Conservation (phyloP, 2,329 filamentous ascomycete genomes). For the Fusarium mundagurra region DNA sequence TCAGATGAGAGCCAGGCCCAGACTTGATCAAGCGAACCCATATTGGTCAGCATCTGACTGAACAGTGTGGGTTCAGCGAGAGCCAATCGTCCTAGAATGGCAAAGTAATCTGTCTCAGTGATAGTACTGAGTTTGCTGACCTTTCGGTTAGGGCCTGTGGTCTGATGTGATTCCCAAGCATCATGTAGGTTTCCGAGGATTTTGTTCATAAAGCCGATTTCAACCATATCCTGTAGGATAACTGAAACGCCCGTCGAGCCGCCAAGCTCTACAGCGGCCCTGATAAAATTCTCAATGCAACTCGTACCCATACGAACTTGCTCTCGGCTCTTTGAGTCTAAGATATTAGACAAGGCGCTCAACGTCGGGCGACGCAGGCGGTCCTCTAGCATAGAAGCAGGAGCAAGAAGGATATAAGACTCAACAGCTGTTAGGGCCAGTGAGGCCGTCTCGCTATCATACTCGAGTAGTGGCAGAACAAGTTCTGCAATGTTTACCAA, state of each 20-base stretch:
- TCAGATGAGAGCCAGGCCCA: slow-evolving; percentile 69
- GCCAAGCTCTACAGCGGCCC: slow-evolving; percentile 69
- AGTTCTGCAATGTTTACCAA: slow-evolving; percentile 71
- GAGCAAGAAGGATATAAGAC: slow-evolving; percentile 75
- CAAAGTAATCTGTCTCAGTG: slow-evolving; percentile 86
- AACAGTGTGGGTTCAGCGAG: slow-evolving; percentile 78
- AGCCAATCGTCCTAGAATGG: slow-evolving; percentile 81
- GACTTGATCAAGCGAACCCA: slow-evolving; percentile 59
- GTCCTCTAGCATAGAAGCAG: slow-evolving; percentile 71
- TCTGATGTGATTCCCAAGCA: slow-evolving; percentile 79
- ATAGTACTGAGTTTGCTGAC: slow-evolving; percentile 76
- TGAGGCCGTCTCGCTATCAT: slow-evolving; percentile 70
- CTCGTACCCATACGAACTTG: slow-evolving; percentile 66
- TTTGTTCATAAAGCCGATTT: slow-evolving; percentile 69
- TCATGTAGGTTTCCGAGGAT: slow-evolving; percentile 74
- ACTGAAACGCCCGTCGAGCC: slow-evolving; percentile 68
- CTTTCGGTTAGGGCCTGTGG: slow-evolving; percentile 80
- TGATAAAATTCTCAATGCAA: slow-evolving; percentile 73
- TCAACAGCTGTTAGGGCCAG: slow-evolving; percentile 73
- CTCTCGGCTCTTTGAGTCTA: slow-evolving; percentile 66
- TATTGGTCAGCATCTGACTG: slow-evolving; percentile 62
- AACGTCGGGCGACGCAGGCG: slow-evolving; percentile 61
- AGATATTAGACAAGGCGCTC: slow-evolving; percentile 59
- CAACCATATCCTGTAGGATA: slow-evolving; percentile 73
- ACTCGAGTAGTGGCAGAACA: slow-evolving; percentile 72